Evolutionary conservation across 768 basidiomycete species (phyloP), one percentile per base, ranked within the genome.

Genomic region (Lentinula guzmanii): DNA sequence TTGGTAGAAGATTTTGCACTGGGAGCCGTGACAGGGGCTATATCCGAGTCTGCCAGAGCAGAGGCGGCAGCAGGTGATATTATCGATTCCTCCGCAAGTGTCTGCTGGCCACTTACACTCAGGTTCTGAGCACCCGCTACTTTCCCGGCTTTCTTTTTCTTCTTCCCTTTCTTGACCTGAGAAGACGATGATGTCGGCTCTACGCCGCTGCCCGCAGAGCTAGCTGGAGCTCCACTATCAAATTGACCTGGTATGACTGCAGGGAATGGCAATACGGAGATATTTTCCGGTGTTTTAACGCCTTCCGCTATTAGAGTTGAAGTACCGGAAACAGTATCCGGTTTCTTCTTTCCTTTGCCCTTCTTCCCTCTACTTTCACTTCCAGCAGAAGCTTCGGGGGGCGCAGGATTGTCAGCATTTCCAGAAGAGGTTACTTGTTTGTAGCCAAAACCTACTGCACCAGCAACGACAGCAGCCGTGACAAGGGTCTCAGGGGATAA

Each of bases 121-220:
- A 34, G 13, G 37, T 8, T 42, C 34, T 59, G 41, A 9, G 15
- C 56, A 31, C 11, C 45, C 5, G 45, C 42, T 48, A 10, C 45
- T 42, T 59, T 59, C 5, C 58, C 58, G 18, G 34, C 58, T 35
- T 59, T 59, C 37, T 51, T 59, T 45, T 59, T 59, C 58, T 59
- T 59, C 58, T 59, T 59, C 2, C 58, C 46, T 15, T 59, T 59
- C 21, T 50, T 59, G 45, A n/a, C 37, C n/a, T 59, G n/a, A 11
- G 45, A 31, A 16, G 42, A 34, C n/a, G 52, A 54, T 28, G 48
- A 10, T 35, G 28, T 33, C 42, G 15, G 18, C 45, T 34, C 33
- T 9, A 15, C 18, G 24, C 45, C 45, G n/a, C n/a, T 59, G 11
- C n/a, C 45, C 7, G 45, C 58, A 48, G 33, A 21, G 31, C 16